Base-by-base conservation (phyloP, 2,329 filamentous ascomycete genomes). In the Chlorencoelia australis region DNA sequence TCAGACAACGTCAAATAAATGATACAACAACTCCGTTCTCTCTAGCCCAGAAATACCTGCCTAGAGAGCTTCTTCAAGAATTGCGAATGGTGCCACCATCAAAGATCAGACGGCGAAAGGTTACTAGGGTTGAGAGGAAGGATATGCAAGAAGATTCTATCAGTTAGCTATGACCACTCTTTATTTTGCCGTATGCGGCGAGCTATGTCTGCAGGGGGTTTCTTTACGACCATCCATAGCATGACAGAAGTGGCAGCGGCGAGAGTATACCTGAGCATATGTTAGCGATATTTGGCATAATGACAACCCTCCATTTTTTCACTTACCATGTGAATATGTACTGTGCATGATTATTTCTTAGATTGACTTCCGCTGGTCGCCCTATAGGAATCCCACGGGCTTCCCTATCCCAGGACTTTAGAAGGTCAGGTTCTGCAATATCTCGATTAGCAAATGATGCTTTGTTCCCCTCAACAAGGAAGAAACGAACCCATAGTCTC, bases 241-340 rank as follows among this genome's bases (percentile, higher is more conserved):
- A 98, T 98, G 55, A 98, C 74, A 9, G 85, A 78, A 25, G 91
- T 98, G 39, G 88, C 88, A 26, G 81, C 60, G 39, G 77, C 81
- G 45, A 94, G 71, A 44, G 82, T 84, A 56, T 93, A 95, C 87
- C 87, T 94, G 15, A 31, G 33, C 28, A n/a, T n/a, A n/a, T n/a
- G n/a, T n/a, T n/a, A n/a, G n/a, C n/a, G n/a, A n/a, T n/a, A n/a
- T n/a, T n/a, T n/a, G n/a, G n/a, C n/a, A n/a, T n/a, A n/a, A n/a
- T n/a, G n/a, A n/a, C n/a, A n/a, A n/a, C n/a, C n/a, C n/a, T n/a
- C n/a, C n/a, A n/a, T n/a, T 11, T 24, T 19, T 33, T 21, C 26
- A 62, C 78, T 55, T 75, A 96, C 91, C 91, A 98, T 48, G 91
- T 98, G 60, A 95, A 91, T 50, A 98, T 98, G 62, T 98, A 98